Evolutionary conservation across 164 flowering plant species (phyloP).

Genomic region (Tetracentron sinense): DNA sequence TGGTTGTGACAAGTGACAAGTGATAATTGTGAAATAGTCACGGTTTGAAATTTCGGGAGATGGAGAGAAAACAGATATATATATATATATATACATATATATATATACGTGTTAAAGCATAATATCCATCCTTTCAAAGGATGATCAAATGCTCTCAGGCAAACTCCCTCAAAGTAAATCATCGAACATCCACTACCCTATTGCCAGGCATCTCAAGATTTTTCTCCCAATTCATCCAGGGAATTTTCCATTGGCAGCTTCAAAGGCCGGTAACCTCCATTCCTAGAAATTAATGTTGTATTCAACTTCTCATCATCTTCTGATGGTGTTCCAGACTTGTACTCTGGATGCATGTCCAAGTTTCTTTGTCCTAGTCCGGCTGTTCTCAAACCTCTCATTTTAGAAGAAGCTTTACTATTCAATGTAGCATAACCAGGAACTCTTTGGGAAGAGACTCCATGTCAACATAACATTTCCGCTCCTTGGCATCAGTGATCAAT

Average conservation of each 20-base stretch:
- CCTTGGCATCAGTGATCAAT: constrained; percentile 78
- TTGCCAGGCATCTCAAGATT: constrained; percentile 53
- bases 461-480: constrained; percentile 65
- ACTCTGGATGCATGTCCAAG: constrained; percentile 48
- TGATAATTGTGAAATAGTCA: too few relatives aligned
- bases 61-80: too few relatives aligned
- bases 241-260: constrained; percentile 42
- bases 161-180: too few relatives aligned
- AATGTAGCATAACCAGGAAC: constrained; percentile 37
- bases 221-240: constrained; percentile 46
- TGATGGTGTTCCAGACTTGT: constrained; percentile 58
- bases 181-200: too few relatives aligned
- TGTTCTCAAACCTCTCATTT: constrained; percentile 47
- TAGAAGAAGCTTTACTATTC: constrained; percentile 37
- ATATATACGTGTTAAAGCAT: too few relatives aligned
- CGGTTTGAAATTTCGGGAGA: too few relatives aligned
- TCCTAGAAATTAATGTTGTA: constrained; percentile 27
- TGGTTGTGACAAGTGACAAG: too few relatives aligned
- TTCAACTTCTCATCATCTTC: constrained; percentile 43
- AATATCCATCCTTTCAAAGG: too few relatives aligned
- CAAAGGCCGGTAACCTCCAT: constrained; percentile 42
- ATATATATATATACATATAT: too few relatives aligned
- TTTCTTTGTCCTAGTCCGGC: constrained; percentile 55
- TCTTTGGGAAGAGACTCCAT: constrained; percentile 90
- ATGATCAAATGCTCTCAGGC: too few relatives aligned